Percentiles rank a stretch among this genome's conserved stretches.
Conservation (phyloP, 2,329 filamentous ascomycete genomes). For the Dothistroma pini region DNA sequence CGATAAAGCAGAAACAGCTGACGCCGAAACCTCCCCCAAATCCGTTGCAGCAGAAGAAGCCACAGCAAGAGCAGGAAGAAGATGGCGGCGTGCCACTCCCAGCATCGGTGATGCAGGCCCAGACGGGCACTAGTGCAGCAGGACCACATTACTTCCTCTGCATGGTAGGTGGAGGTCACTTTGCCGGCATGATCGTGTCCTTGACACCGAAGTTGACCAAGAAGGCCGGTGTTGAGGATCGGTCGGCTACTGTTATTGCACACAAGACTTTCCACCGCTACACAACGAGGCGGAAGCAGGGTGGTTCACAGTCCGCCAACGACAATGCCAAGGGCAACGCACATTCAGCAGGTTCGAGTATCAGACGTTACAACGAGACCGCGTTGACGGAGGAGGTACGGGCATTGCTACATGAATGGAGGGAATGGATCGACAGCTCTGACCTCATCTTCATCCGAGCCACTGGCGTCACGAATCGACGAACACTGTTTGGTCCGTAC, state of each 20-base stretch:
- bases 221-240: slow-evolving; percentile 68
- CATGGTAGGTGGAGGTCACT: slow-evolving; percentile 98
- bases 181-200: slow-evolving; percentile 93
- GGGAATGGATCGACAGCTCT: slow-evolving; percentile 73
- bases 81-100: slow-evolving; percentile 57
- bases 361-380: slow-evolving; percentile 91
- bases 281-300: slow-evolving; percentile 92
- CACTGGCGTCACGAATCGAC: slow-evolving; percentile 78
- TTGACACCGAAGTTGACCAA: slow-evolving; percentile 76
- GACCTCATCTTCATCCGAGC: slow-evolving; percentile 87
- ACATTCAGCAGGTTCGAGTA: slow-evolving; percentile 84
- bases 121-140: slow-evolving; percentile 52
- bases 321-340: slow-evolving; percentile 92
- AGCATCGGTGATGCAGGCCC: slow-evolving; percentile 25
- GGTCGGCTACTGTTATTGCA: slow-evolving; percentile 81
- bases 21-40: slow-evolving; percentile 53
- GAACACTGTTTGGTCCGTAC: slow-evolving; percentile 86
- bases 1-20: slow-evolving; percentile 73
- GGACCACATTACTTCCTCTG: slow-evolving; percentile 90
- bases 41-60: slow-evolving; percentile 43
- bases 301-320: slow-evolving; percentile 89
- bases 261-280: slow-evolving; percentile 99
- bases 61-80: slow-evolving; percentile 40
- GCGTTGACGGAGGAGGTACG: slow-evolving; percentile 87
- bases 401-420: slow-evolving; percentile 78